A percentile compares a stretch with the other conserved stretches of the same genome.
Conservation (phyloP, 2,329 filamentous ascomycete genomes). For the Pseudocercospora cruenta region DNA sequence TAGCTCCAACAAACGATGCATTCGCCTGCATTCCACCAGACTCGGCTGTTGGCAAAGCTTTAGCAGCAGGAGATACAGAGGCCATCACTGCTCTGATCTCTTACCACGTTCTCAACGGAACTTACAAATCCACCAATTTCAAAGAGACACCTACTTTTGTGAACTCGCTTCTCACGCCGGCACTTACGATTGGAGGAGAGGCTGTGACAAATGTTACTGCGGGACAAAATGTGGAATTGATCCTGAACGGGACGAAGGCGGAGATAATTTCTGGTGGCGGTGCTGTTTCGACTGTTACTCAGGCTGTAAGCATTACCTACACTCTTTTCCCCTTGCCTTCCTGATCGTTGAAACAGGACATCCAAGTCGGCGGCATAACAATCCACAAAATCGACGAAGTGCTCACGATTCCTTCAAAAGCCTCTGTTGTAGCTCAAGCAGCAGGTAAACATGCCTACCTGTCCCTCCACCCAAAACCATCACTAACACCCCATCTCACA, state of each 20-base stretch:
- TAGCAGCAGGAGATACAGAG: conserved; percentile 4
- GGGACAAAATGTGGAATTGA: conserved; percentile 43
- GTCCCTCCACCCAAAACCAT: too few relatives aligned
- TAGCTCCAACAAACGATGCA: conserved; percentile 63
- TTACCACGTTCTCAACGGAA: conserved; percentile 20
- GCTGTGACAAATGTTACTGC: conserved; percentile 42
- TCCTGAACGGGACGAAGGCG: conserved; percentile 39
- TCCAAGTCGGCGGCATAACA: conserved; percentile 20
- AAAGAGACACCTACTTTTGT: conserved; percentile 10
- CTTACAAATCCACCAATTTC: conserved; percentile 8
- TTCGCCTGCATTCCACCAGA: conserved; percentile 51
- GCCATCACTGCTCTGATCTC: conserved; percentile 12
- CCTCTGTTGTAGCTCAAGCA: conserved; percentile 11
- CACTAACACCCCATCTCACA: too few relatives aligned
- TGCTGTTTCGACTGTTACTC: conserved; percentile 40
- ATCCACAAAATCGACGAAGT: conserved; percentile 28
- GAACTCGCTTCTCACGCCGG: conserved; percentile 5
- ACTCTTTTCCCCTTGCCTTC: background rate
- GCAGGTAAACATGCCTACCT: too few relatives aligned
- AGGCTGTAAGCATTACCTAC: conserved; percentile 29
- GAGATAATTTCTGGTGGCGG: conserved; percentile 42
- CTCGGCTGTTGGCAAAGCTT: conserved; percentile 11
- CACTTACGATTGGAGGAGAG: background rate
- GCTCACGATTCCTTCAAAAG: conserved; percentile 12
- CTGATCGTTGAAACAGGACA: conserved; percentile 16